A percentile compares a stretch with the other conserved stretches of the same genome.
These are phyloP conservation scores for Pistacia atlantica DNA, from an alignment of 345 rosid species.

Conservation along the genomic window DNA sequence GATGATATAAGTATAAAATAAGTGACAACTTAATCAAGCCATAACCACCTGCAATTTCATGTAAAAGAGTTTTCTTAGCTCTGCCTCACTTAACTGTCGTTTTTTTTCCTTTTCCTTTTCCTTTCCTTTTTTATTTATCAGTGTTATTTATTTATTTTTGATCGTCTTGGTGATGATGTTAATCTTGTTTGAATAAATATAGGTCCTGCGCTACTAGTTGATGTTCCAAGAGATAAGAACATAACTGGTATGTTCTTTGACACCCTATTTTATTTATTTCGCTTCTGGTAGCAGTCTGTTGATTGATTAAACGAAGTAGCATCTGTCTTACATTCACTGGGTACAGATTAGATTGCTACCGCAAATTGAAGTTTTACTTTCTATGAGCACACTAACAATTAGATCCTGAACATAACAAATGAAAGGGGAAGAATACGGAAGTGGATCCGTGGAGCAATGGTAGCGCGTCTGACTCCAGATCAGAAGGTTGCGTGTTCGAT, in stretches of 20 bases:
- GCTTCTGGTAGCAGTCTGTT: too few relatives aligned
- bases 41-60: too few relatives aligned
- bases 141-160: background rate
- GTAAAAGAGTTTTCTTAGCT: too few relatives aligned
- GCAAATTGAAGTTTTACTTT: background rate
- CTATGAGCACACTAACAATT: background rate
- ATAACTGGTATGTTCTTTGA: constrained; percentile 47
- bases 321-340: too few relatives aligned
- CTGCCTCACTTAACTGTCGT: too few relatives aligned
- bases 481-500: constrained; percentile 99
- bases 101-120: too few relatives aligned
- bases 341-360: too few relatives aligned
- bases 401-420: too few relatives aligned
- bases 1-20: too few relatives aligned
- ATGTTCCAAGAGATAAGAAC: constrained; percentile 63
- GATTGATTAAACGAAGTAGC: too few relatives aligned
- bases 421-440: too few relatives aligned
- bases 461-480: constrained; percentile 99
- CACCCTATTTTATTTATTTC: background rate
- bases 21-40: too few relatives aligned
- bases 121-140: background rate
- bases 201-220: constrained; percentile 45
- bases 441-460: constrained; percentile 99
- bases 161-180: background rate
- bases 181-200: background rate